Base-by-base conservation (phyloP, 345 rosid species). In the Brassica incana region DNA sequence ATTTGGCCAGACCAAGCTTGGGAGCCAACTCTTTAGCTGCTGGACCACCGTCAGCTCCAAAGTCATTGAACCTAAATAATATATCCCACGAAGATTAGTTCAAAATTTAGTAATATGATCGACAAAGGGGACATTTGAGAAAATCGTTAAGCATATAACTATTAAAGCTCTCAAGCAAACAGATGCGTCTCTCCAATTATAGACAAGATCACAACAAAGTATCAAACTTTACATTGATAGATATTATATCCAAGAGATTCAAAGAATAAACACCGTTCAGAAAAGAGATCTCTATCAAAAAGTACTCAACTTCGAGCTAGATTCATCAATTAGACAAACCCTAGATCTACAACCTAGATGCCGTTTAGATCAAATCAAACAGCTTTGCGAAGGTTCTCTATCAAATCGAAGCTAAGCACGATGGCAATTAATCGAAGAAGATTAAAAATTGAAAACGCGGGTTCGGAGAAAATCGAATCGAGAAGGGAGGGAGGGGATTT, bases 1-100 rank as follows among this genome's bases (percentile, higher is more conserved):
- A 56, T 84, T 75, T 84, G 43, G 84, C 82, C 77, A 87, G 62
- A 56, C 74, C 77, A 75, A 91, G 80, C 88, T 95, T 95, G n/a
- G 94, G 89, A 61, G 81, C 76, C 84, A 91, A 77, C 83, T 90
- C 94, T 83, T 84, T 88, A 3, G 93, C 95, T n/a, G 95, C 97
- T 74, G 91, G 94, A 61, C 97, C 99, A 58, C 99, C 99, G 72
- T 95, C 89, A 11, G 65, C 77, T 36, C 87, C 95, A 80, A 92
- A 92, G 65, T 92, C 97, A 85, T 25, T 82, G 82, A 78, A 82
- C 85, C 85, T 82, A 77, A 52, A 38, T 10, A 68, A 54, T 25
- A 56, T 30, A 45, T 36, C 6, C 33, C n/a, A 12, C 52, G 7
- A 60, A 14, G 45, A 69, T 70, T 16, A 18, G 16, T 69, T 76